Evolutionary conservation across 352 stramenopile genomes (phyloP).

Genomic region (Plasmopara muralis): DNA sequence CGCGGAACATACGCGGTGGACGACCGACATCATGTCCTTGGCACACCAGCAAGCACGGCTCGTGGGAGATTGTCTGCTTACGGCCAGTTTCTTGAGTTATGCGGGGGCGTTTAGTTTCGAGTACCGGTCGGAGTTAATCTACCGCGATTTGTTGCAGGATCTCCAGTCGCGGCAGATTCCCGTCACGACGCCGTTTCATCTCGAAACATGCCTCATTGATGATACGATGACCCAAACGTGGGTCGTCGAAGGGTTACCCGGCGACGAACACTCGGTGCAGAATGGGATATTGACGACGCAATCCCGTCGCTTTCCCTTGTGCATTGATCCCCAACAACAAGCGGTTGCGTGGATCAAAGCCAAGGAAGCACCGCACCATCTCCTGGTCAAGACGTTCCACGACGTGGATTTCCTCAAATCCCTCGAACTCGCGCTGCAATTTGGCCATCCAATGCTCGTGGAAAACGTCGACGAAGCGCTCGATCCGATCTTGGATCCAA

Average conservation of each 20-base stretch:
- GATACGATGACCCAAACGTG: slow-evolving; percentile 93
- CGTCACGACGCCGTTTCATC: slow-evolving; percentile 80
- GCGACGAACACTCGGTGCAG: slow-evolving; percentile 92
- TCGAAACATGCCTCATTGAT: slow-evolving; percentile 89
- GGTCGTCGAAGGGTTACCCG: slow-evolving; percentile 90
- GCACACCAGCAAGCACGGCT: slow-evolving; percentile 80
- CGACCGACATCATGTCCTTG: slow-evolving; percentile 85
- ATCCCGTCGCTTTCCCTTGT: slow-evolving; percentile 90
- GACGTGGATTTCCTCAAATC: slow-evolving; percentile 96
- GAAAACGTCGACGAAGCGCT: slow-evolving; percentile 93
- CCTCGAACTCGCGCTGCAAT: slow-evolving; percentile 91
- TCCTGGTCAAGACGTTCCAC: slow-evolving; percentile 91
- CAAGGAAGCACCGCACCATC: slow-evolving; percentile 89
- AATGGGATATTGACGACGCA: slow-evolving; percentile 95
- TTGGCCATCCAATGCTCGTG: slow-evolving; percentile 93
- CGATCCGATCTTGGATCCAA: slow-evolving; percentile 91
- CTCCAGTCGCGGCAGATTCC: slow-evolving; percentile 70
- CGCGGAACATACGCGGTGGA: slow-evolving; percentile 90
- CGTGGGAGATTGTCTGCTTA: slow-evolving; percentile 87
- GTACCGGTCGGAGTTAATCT: slow-evolving; percentile 86
- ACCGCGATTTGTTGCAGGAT: slow-evolving; percentile 84
- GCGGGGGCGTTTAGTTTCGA: slow-evolving; percentile 89
- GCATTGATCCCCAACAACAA: slow-evolving; percentile 94
- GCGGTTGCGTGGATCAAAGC: slow-evolving; percentile 96
- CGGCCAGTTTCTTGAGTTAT: slow-evolving; percentile 87